Percentiles rank a stretch among this genome's conserved stretches.
These are phyloP conservation scores for Ustilago lituana DNA, from an alignment of 1,284 basidiomycete genomes.

Conservation along the genomic window DNA sequence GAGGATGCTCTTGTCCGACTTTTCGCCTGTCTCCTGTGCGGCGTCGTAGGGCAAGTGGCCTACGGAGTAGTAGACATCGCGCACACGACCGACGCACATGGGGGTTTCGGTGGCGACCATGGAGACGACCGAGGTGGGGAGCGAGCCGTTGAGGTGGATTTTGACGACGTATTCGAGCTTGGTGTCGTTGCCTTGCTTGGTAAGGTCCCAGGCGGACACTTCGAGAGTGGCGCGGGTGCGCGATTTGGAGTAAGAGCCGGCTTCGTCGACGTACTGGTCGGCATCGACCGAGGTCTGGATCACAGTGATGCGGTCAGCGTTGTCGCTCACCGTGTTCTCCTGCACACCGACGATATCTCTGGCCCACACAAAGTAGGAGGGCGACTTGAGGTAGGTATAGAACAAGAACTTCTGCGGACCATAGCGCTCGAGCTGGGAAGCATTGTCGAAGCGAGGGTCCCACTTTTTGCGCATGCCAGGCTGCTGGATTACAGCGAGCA, in stretches of 20 bases:
- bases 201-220: constrained; percentile 53
- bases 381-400: constrained; percentile 61
- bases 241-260: constrained; percentile 53
- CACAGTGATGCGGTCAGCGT: constrained; percentile 41
- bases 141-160: constrained; percentile 57
- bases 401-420: constrained; percentile 38
- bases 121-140: constrained; percentile 56
- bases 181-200: constrained; percentile 49
- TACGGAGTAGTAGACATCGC: constrained; percentile 52
- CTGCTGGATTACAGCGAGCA: constrained; percentile 56
- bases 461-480: constrained; percentile 63
- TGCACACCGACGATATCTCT: constrained; percentile 62
- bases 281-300: constrained; percentile 55
- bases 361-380: constrained; percentile 62
- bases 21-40: constrained; percentile 23
- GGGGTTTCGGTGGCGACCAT: constrained; percentile 60
- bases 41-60: constrained; percentile 55
- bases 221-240: constrained; percentile 60
- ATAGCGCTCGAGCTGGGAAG: constrained; percentile 42
- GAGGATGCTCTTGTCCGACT: constrained; percentile 27
- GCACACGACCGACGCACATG: constrained; percentile 59
- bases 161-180: constrained; percentile 62
- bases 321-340: constrained; percentile 40
- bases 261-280: constrained; percentile 58
- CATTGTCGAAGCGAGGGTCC: constrained; percentile 59